Percentiles rank a stretch among this genome's conserved stretches.
phyloP scores from a whole-genome alignment of 1,284 basidiomycete species.

The Malassezia yamatoensis region DNA sequence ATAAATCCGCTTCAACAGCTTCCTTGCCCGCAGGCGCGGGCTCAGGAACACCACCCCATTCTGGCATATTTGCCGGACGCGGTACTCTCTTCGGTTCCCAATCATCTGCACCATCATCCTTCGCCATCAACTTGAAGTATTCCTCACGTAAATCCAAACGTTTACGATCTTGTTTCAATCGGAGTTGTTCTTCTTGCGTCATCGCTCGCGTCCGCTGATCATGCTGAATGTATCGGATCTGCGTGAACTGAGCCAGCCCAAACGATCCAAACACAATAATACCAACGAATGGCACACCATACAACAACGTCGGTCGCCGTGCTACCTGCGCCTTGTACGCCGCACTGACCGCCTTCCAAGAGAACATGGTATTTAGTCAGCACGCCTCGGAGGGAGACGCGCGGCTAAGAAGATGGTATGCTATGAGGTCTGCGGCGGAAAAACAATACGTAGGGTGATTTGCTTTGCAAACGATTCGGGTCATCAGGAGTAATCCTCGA shows the following conservation, averaged over 20 bases:
- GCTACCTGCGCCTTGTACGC: background rate
- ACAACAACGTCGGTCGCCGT: constrained; percentile 52
- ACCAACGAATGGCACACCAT: constrained; percentile 76
- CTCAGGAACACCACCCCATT: constrained; percentile 69
- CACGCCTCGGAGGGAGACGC: background rate
- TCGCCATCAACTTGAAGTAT: constrained; percentile 59
- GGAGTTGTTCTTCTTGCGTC: constrained; percentile 70
- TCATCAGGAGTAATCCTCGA: constrained; percentile 25
- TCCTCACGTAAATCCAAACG: constrained; percentile 88
- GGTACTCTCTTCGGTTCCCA: constrained; percentile 80
- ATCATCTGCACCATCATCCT: constrained; percentile 64
- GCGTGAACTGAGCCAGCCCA: constrained; percentile 70
- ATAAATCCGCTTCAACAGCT: constrained; percentile 10
- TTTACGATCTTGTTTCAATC: constrained; percentile 67
- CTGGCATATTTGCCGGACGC: constrained; percentile 69
- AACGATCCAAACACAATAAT: constrained; percentile 81
- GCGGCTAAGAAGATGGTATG: too few relatives aligned
- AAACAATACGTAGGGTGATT: constrained; percentile 41
- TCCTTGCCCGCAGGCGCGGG: constrained; percentile 7
- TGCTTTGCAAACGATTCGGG: constrained; percentile 32
- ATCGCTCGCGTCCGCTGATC: constrained; percentile 67
- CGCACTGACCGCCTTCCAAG: background rate
- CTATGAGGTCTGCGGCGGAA: constrained; percentile 24
- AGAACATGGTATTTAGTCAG: constrained; percentile 6
- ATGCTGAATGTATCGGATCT: constrained; percentile 81